Percentiles rank a stretch among this genome's conserved stretches.
Evolutionary conservation across 163 green algal genomes (phyloP).

Genomic region (Scenedesmus sp.): DNA sequence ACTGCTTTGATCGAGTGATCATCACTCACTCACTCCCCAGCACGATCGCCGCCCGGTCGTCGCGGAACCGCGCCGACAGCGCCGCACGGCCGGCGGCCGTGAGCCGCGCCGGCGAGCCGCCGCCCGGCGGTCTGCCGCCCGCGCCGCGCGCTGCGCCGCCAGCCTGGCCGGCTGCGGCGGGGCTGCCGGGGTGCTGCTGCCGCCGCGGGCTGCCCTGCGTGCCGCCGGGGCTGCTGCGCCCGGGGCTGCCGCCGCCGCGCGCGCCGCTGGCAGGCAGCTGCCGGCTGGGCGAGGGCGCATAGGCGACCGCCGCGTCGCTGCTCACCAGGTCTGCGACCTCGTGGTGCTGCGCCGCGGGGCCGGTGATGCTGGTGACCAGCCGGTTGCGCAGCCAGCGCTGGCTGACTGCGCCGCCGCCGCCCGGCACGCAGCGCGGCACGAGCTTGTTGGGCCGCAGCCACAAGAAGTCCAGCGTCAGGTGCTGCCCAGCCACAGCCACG

Average conservation of each 20-base stretch:
- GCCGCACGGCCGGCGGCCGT: neutral
- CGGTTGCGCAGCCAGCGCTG: slow-evolving; percentile 34
- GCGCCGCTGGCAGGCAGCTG: neutral
- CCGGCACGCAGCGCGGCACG: neutral
- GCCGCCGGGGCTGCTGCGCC: neutral
- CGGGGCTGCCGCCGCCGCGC: neutral
- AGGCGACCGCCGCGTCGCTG: slow-evolving; percentile 20
- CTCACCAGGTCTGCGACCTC: slow-evolving; percentile 27
- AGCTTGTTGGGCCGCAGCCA: slow-evolving; percentile 41
- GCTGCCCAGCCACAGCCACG: neutral
- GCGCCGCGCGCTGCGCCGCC: neutral
- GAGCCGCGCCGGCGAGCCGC: neutral
- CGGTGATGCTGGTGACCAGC: slow-evolving; percentile 21
- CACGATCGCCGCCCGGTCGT: slow-evolving; percentile 32
- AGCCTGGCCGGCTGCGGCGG: no score
- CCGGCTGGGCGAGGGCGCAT: neutral
- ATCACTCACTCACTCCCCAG: neutral
- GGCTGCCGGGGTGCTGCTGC: neutral
- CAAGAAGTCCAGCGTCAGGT: slow-evolving; percentile 3
- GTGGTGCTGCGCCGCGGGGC: neutral
- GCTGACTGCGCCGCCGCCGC: neutral
- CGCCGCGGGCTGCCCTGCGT: neutral
- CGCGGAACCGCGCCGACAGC: neutral
- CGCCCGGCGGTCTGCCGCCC: neutral
- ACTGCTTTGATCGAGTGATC: no score